Evolutionary conservation across 2,329 filamentous ascomycete genomes (phyloP), one percentile per base, ranked within the genome.

Genomic region (Rasamsonia emersonii): DNA sequence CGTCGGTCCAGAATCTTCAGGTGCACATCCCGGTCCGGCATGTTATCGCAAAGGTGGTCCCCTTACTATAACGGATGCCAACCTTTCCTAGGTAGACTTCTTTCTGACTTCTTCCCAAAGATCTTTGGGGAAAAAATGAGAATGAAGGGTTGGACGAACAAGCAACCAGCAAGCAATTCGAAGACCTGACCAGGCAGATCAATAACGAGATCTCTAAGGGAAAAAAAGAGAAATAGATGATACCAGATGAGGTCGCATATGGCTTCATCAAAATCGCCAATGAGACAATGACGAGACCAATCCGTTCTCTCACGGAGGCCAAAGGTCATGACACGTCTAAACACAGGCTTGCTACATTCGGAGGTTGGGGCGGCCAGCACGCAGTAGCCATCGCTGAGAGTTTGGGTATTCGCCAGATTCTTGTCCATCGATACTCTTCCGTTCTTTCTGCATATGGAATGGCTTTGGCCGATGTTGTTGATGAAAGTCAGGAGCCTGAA

Each of bases 21-120:
- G 86, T 20, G 88, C 88, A 3, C 88, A 94, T 51, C 88, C 88
- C 0, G 88, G 88, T 1, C 88, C 88, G 9, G 86, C 86, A 1
- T 94, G 88, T 47, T 95, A 95, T 57, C 75, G 88, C 9, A 95
- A 95, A 58, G 88, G 84, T 0, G 88, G 88, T 0, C 88, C 88
- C 3, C 70, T 89, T 9, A 91, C 88, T 0, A 88, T 95, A 6
- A 95, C 89, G 0, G 88, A 95, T 50, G 88, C 88, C 4, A 95
- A 95, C 45, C 58, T 94, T 88, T 86, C 52, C 73, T 96, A 0
- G 88, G 88, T 0, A 76, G 89, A 15, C 65, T 96, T 3, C 61
- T 94, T 2, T 88, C 88, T 0, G 85, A 93, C 40, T 94, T 93
- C 67, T 96, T 96, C 58, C 89, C 89, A 0, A 89, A 88, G 54